phyloP scores from a whole-genome alignment of 1,284 basidiomycete species.

The Trichosporon ovoides region DNA sequence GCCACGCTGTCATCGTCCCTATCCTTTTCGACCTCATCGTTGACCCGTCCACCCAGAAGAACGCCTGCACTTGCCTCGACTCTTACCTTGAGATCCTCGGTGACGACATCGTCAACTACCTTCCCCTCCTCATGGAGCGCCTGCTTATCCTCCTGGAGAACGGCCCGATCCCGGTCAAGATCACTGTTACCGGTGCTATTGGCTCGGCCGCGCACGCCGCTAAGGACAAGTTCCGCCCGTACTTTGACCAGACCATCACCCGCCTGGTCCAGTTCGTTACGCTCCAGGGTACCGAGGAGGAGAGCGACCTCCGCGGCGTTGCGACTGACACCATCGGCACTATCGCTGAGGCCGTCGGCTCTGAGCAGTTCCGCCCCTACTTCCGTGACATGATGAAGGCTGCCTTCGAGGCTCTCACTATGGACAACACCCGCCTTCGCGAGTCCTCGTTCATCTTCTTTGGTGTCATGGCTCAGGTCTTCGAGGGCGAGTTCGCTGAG shows the following conservation, averaged over 20 bases:
- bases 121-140: conserved; percentile 91
- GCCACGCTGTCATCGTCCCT: conserved; percentile 81
- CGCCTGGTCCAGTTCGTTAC: conserved; percentile 80
- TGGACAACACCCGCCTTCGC: conserved; percentile 76
- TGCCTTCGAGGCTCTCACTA: conserved; percentile 82
- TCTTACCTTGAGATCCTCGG: conserved; percentile 93
- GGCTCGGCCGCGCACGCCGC: conserved; percentile 98
- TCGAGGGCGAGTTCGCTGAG: conserved; percentile 85
- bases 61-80: conserved; percentile 94
- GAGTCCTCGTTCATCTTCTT: conserved; percentile 99
- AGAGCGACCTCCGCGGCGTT: conserved; percentile 86
- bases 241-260: conserved; percentile 90
- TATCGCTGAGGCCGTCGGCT: conserved; percentile 93
- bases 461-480: conserved; percentile 93
- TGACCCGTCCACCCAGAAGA: conserved; percentile 78
- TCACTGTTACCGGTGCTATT: conserved; percentile 95
- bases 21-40: conserved; percentile 86
- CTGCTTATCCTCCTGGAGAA: conserved; percentile 82
- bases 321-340: conserved; percentile 98
- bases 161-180: conserved; percentile 80
- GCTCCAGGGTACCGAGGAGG: conserved; percentile 67
- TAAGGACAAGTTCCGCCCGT: conserved; percentile 83
- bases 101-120: conserved; percentile 78
- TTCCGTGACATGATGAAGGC: conserved; percentile 94
- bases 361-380: conserved; percentile 90